phyloP scores from a whole-genome alignment of 2,329 filamentous ascomycete species.

The Akanthomyces uredinophilus region DNA sequence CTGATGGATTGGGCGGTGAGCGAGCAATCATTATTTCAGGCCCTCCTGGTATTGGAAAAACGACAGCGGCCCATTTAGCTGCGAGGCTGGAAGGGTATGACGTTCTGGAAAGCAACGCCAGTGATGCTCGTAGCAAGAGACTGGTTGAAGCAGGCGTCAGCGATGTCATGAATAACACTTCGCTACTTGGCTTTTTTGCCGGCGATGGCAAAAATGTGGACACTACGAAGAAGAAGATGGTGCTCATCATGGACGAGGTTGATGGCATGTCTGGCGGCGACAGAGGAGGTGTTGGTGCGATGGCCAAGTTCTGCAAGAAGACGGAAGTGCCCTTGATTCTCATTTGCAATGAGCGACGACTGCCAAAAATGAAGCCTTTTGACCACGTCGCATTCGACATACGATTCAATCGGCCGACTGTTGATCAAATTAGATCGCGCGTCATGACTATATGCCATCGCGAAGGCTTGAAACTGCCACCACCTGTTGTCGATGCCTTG shows the following conservation, averaged over 20 bases:
- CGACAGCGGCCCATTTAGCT: slow-evolving; percentile 89
- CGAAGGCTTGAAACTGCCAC: slow-evolving; percentile 80
- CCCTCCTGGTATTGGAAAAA: slow-evolving; percentile 95
- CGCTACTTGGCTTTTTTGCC: slow-evolving; percentile 84
- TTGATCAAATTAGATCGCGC: slow-evolving; percentile 83
- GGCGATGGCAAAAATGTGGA: slow-evolving; percentile 78
- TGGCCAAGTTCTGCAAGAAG: slow-evolving; percentile 93
- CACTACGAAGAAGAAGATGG: slow-evolving; percentile 79
- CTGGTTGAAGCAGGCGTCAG: slow-evolving; percentile 83
- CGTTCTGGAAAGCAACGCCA: slow-evolving; percentile 90
- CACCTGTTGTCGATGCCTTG: slow-evolving; percentile 80
- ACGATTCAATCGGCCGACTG: slow-evolving; percentile 81
- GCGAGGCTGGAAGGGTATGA: slow-evolving; percentile 92
- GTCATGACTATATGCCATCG: slow-evolving; percentile 94
- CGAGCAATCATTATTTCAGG: slow-evolving; percentile 94
- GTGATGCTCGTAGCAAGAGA: slow-evolving; percentile 93
- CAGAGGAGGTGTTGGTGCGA: slow-evolving; percentile 86
- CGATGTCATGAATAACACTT: slow-evolving; percentile 90
- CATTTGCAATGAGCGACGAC: slow-evolving; percentile 90
- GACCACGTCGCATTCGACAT: slow-evolving; percentile 81
- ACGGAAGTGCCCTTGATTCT: slow-evolving; percentile 91
- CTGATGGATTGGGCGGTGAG: slow-evolving; percentile 76
- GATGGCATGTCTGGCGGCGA: slow-evolving; percentile 98
- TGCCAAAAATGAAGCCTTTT: slow-evolving; percentile 98
- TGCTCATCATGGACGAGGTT: slow-evolving; percentile 97